These are phyloP conservation scores for Penicillium rolfsii DNA, from an alignment of 2,329 filamentous ascomycete species.

Conservation along the genomic window DNA sequence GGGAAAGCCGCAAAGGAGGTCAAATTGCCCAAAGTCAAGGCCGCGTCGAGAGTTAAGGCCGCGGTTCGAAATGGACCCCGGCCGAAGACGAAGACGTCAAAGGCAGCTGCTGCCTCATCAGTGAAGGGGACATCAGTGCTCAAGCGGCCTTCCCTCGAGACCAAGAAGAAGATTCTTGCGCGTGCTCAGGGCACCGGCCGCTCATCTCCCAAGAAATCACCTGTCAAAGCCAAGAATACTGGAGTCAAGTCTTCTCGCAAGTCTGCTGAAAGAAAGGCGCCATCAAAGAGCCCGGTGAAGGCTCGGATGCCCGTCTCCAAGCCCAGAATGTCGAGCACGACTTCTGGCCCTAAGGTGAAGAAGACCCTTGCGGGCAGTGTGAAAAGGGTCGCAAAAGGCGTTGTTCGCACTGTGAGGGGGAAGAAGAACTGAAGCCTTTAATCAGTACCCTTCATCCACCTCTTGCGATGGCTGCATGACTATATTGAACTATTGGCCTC, in stretches of 20 bases:
- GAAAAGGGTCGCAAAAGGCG: slow-evolving; percentile 20
- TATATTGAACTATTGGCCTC: neutral
- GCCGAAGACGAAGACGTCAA: slow-evolving; percentile 15
- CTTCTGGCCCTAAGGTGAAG: slow-evolving; percentile 13
- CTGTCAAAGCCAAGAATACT: slow-evolving; percentile 19
- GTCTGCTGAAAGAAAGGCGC: slow-evolving; percentile 12
- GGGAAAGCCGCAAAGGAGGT: slow-evolving; percentile 27
- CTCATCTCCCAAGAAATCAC: slow-evolving; percentile 15
- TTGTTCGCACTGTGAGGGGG: slow-evolving; percentile 26
- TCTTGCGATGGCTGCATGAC: neutral
- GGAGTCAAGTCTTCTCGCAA: slow-evolving; percentile 20
- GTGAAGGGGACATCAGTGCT: slow-evolving; percentile 28
- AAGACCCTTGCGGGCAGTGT: slow-evolving; percentile 20
- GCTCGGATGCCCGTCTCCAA: slow-evolving; percentile 17
- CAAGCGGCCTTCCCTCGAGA: slow-evolving; percentile 35
- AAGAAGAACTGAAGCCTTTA: slow-evolving; percentile 11
- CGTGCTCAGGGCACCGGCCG: slow-evolving; percentile 26
- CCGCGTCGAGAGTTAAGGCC: slow-evolving; percentile 34
- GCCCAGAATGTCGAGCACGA: slow-evolving; percentile 11
- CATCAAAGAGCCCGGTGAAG: slow-evolving; percentile 22
- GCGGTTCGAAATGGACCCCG: slow-evolving; percentile 21
- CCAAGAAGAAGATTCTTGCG: slow-evolving; percentile 35
- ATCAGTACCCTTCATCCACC: neutral
- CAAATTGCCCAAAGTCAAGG: slow-evolving; percentile 36
- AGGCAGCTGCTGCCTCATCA: slow-evolving; percentile 23